A percentile compares a stretch with the other conserved stretches of the same genome.
Conservation (phyloP, 495 filamentous ascomycete species). For the Extremus antarcticus region DNA sequence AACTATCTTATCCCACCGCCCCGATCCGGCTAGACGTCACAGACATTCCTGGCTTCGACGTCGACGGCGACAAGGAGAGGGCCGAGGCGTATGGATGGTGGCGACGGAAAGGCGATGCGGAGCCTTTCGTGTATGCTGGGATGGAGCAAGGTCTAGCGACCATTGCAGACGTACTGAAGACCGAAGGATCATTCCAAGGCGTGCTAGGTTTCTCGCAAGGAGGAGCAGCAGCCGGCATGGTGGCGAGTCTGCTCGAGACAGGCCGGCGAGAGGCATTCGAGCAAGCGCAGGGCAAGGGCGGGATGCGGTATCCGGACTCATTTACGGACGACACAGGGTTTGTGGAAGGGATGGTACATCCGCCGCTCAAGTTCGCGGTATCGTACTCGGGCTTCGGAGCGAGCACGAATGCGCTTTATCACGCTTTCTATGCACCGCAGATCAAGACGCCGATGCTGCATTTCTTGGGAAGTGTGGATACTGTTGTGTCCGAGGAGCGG, state of each 20-base stretch:
- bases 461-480: constrained; percentile 75
- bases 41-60: constrained; percentile 61
- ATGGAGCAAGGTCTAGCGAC: constrained; percentile 50
- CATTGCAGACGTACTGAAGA: constrained; percentile 47
- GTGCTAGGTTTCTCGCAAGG: constrained; percentile 38
- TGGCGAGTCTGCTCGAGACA: constrained; percentile 58
- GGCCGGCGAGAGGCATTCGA: constrained; percentile 39
- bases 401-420: constrained; percentile 44
- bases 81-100: constrained; percentile 78
- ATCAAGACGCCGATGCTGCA: constrained; percentile 71
- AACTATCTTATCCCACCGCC: constrained; percentile 51
- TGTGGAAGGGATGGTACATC: constrained; percentile 35
- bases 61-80: constrained; percentile 29
- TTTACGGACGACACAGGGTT: constrained; percentile 36
- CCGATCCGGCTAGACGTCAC: constrained; percentile 49
- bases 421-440: constrained; percentile 61
- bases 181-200: constrained; percentile 35
- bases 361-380: constrained; percentile 65
- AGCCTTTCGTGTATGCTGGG: constrained; percentile 48
- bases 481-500: constrained; percentile 70
- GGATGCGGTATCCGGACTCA: constrained; percentile 39
- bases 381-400: constrained; percentile 71
- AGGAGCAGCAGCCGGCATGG: constrained; percentile 37
- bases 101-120: constrained; percentile 49
- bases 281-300: constrained; percentile 20